Evolutionary conservation across 2,329 filamentous ascomycete species (phyloP), one percentile per base, ranked within the genome.

Genomic region (Penicillium oxalicum): DNA sequence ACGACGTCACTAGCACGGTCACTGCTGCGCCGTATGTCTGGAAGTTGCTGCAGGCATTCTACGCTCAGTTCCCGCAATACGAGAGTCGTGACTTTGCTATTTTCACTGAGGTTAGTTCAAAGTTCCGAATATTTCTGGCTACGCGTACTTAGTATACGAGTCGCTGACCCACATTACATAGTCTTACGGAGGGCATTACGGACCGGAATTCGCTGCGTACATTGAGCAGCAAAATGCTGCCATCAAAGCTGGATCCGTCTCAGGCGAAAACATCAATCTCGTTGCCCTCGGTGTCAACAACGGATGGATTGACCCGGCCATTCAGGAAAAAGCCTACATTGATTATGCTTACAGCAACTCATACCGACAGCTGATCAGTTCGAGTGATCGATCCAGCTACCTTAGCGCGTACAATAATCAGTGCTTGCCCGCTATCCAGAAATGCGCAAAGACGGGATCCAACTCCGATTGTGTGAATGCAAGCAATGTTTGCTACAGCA

Each of bases 211-310:
- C 32, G 61, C 62, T 3, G 45, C 60, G 25, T 70, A 71, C 53
- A 66, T 72, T 40, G 52, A 66, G 40, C 41, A 61, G 39, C 69
- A 72, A 47, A 72, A 73, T 47, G 54, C 54, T 13, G 60, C 55
- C 8, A 62, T 69, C 39, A 46, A 54, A 27, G 51, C 63, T 3
- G 75, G 77, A 9, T 64, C 60, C 0, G 47, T 73, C 4, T 60
- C 66, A 12, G 71, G 71, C 12, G 64, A 73, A 42, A 69, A 70
- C 40, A 72, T 79, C 44, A 72, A 74, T 37, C 68, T 82, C n/a
- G 70, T 77, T 5, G 74, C 77, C 0, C 68, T 83, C 6, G 75
- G 77, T 11, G 73, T 83, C 52, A 76, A 80, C 64, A 82, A 82
- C 58, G 78, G 77, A 26, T 80, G 76, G 68, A 73, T 79, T 49